phyloP scores from a whole-genome alignment of 345 rosid genomes.

The Sisymbrium irio region DNA sequence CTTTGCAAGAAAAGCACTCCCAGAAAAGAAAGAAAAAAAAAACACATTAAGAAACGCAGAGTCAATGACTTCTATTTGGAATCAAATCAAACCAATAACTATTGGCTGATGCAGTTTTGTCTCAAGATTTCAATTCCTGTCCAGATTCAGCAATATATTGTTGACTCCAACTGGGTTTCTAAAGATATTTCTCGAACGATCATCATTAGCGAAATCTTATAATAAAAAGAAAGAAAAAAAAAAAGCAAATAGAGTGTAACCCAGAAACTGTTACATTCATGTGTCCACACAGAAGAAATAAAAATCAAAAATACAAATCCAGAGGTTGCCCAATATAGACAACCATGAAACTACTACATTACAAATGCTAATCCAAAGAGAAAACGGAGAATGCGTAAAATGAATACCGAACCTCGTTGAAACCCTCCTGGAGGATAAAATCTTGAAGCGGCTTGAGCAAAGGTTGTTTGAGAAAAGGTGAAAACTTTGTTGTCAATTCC shows the following conservation, averaged over 20 bases:
- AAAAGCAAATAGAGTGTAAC: slow-evolving; percentile 3
- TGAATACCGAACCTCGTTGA: not conserved
- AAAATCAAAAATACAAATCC: not conserved
- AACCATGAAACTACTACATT: not conserved
- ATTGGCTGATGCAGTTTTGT: not conserved
- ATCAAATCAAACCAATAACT: not conserved
- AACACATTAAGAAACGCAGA: not conserved
- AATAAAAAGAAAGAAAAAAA: too few relatives aligned
- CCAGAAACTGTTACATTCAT: slow-evolving; percentile 25
- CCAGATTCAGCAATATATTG: not conserved
- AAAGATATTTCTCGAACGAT: too few relatives aligned
- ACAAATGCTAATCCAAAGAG: not conserved
- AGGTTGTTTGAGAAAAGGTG: not conserved
- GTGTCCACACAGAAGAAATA: not conserved
- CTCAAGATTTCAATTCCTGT: not conserved
- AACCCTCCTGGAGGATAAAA: not conserved
- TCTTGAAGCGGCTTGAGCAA: not conserved
- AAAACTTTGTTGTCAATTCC: not conserved
- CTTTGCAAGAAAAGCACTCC: not conserved
- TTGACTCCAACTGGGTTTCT: too few relatives aligned
- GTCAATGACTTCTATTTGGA: not conserved
- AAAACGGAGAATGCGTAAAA: not conserved
- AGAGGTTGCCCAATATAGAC: not conserved
- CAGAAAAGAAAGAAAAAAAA: not conserved
- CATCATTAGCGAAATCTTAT: not conserved